These are phyloP conservation scores for Bathelium albidoporum DNA, from an alignment of 495 filamentous ascomycete genomes.

Conservation along the genomic window DNA sequence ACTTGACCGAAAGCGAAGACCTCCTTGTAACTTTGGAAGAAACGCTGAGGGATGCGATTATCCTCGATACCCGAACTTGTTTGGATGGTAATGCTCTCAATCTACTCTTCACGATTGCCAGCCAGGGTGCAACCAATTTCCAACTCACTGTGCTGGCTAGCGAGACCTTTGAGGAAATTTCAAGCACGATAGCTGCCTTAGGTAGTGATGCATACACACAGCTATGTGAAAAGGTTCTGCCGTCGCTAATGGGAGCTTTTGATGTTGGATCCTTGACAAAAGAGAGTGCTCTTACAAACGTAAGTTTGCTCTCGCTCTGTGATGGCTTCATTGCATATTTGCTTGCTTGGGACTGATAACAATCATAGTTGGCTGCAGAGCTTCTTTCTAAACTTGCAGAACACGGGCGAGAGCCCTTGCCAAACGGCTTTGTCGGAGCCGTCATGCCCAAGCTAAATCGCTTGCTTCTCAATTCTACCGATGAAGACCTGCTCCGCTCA, in stretches of 20 bases:
- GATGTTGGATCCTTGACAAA: constrained; percentile 77
- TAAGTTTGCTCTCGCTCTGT: constrained; percentile 26
- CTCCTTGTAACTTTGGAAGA: constrained; percentile 84
- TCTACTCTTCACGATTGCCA: constrained; percentile 79
- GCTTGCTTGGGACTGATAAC: background rate
- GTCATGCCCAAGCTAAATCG: constrained; percentile 79
- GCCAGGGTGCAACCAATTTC: constrained; percentile 77
- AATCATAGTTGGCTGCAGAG: constrained; percentile 61
- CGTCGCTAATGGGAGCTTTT: constrained; percentile 76
- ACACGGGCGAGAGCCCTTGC: constrained; percentile 71
- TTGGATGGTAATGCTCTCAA: constrained; percentile 57
- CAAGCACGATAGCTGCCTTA: constrained; percentile 51
- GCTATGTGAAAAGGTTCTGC: constrained; percentile 80
- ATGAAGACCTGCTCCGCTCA: constrained; percentile 75
- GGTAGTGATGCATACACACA: constrained; percentile 59
- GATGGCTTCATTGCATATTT: background rate
- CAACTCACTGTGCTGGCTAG: constrained; percentile 71
- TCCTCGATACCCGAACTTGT: constrained; percentile 61
- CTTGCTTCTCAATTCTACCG: constrained; percentile 66
- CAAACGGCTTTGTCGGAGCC: constrained; percentile 71
- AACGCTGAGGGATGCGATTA: constrained; percentile 72
- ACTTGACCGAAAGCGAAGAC: constrained; percentile 78
- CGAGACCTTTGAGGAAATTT: constrained; percentile 85
- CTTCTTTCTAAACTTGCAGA: constrained; percentile 72
- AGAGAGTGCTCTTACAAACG: constrained; percentile 68